Evolutionary conservation across 495 filamentous ascomycete genomes (phyloP), one percentile per base, ranked within the genome.

Genomic region (Corynascus novoguineensis): DNA sequence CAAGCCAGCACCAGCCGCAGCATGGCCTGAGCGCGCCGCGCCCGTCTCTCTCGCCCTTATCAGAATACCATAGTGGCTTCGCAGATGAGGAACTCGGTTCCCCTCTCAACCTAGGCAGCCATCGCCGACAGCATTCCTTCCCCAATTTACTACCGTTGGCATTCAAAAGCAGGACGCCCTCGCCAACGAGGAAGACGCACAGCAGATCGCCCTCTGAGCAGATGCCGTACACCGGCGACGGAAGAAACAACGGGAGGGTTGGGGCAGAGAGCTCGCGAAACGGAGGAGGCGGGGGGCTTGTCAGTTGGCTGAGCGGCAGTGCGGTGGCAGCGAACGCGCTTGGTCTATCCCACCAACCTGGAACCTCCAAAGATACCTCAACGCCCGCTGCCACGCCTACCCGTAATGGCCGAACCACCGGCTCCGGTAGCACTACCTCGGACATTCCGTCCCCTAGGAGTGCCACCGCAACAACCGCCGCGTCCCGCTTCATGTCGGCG

Each of bases 181-280:
- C 71, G 31, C 66, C 71, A 4, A 66, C 57, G 41, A 62, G 65
- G 53, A 71, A 67, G 60, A 47, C 56, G 27, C 61, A 52, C 51
- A 35, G 53, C 55, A 21, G 63, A 21, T 31, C 51, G 60, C 19
- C 55, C 17, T 71, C 67, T 4, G 72, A 72, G 55, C 69, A 66
- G 41, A 77, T 77, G 74, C 68, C 72, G 3, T 64, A 71, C 40
- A 77, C 74, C 52, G 74, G 74, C 38, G 74, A 77, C 57, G 64
- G 60, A 22, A 61, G 70, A 59, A 49, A 55, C 12, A 55, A 32
- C 35, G 42, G 59, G 50, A 59, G 60, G 65, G 22, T 25, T 17
- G 25, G 32, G 44, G 47, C 52, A 12, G 70, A 65, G 34, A 70
- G 67, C 42, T 60, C 70, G 6, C 46, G 35, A 0, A 31, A 41